A percentile compares a stretch with the other conserved stretches of the same genome.
These are phyloP conservation scores for Balakata baccata DNA, from an alignment of 345 rosid species.

Conservation along the genomic window DNA sequence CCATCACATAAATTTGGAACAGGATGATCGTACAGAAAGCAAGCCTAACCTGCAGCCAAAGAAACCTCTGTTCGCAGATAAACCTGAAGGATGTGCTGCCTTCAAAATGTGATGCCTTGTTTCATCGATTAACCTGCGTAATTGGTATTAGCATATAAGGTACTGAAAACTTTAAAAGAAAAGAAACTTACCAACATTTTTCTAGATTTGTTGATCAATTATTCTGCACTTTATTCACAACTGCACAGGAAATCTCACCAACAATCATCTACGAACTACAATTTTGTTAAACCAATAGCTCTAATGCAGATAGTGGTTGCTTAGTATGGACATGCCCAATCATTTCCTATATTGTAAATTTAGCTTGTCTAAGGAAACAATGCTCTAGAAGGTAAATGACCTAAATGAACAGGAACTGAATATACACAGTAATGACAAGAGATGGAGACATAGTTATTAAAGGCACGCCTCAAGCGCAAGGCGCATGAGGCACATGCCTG, in stretches of 20 bases:
- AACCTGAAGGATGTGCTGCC: constrained; percentile 99
- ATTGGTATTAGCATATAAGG: not conserved
- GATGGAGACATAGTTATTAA: no score
- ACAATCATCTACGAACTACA: no score
- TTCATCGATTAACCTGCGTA: constrained; percentile 75
- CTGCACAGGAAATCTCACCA: not conserved
- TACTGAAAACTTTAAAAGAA: not conserved
- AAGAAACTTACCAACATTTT: not conserved
- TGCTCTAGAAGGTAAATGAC: no score
- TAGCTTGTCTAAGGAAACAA: no score
- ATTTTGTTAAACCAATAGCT: no score
- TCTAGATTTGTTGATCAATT: not conserved
- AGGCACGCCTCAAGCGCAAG: no score
- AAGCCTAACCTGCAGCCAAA: constrained; percentile 86
- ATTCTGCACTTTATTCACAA: not conserved
- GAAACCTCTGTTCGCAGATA: constrained; percentile 93
- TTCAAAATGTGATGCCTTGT: constrained; percentile 83
- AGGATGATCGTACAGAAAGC: not conserved
- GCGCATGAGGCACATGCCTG: no score
- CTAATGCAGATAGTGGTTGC: no score
- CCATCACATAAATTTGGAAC: not conserved
- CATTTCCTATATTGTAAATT: no score
- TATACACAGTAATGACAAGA: no score
- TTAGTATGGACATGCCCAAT: no score
- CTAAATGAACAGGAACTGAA: no score